Conservation (phyloP, 768 basidiomycete species). For the Calvatia gigantea region DNA sequence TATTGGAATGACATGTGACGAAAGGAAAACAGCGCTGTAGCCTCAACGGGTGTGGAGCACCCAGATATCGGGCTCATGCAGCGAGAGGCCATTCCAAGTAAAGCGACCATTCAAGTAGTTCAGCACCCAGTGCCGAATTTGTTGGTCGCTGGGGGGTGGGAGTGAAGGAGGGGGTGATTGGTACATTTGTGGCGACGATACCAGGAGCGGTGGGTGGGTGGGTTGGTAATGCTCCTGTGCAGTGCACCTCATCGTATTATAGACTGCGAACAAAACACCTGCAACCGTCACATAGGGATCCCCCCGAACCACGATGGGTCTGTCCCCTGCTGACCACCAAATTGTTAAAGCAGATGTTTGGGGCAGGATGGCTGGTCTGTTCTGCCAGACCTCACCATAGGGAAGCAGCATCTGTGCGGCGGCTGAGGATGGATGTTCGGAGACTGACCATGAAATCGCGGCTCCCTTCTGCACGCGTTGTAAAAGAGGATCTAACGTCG, state of each 20-base stretch:
- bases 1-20: neutral
- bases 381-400: neutral
- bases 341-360: neutral
- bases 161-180: neutral
- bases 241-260: neutral
- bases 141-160: neutral
- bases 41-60: constrained; percentile 1
- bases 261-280: constrained; percentile 1
- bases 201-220: neutral
- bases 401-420: neutral
- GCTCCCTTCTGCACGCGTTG: neutral
- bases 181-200: neutral
- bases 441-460: constrained; percentile 3
- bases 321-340: constrained; percentile 3
- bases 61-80: constrained; percentile 1
- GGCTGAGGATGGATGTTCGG: constrained; percentile 3
- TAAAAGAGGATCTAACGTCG: neutral
- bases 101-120: neutral
- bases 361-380: constrained; percentile 2
- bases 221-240: constrained; percentile 1
- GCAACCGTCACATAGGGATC: constrained; percentile 6
- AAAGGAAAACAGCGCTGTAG: neutral
- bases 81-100: constrained; percentile 1
- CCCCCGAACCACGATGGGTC: constrained; percentile 2
- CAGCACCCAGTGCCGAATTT: constrained; percentile 2